These are phyloP conservation scores for Coemansia sp. DNA, from an alignment of 192 early-diverging fungal species.

Conservation along the genomic window DNA sequence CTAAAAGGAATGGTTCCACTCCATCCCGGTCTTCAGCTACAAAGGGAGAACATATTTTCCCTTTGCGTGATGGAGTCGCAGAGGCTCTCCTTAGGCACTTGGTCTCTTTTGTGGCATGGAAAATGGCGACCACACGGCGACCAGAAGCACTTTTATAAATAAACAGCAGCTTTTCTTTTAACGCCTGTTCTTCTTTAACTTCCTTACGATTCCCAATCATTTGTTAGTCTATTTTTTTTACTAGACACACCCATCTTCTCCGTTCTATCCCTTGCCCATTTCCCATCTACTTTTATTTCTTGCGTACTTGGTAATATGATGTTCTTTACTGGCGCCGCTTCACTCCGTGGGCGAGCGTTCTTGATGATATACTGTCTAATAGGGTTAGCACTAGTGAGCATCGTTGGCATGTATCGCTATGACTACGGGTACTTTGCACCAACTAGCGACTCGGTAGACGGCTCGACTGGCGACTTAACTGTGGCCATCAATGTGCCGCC, in stretches of 20 bases:
- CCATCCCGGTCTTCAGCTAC: too few species aligned
- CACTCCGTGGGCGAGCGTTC: not conserved
- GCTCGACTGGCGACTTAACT: too few species aligned
- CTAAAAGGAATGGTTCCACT: too few species aligned
- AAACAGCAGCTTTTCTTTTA: not conserved
- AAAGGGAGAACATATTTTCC: too few species aligned
- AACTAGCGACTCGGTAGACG: too few species aligned
- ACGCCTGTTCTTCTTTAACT: not conserved
- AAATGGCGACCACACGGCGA: not conserved
- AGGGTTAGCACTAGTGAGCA: not conserved
- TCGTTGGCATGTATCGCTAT: not conserved
- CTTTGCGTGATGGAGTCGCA: too few species aligned
- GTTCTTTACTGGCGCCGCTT: not conserved
- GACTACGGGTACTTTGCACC: not conserved
- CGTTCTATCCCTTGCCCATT: not conserved
- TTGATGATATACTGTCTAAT: not conserved
- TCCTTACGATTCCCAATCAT: not conserved
- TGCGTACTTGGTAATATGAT: not conserved
- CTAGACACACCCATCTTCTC: not conserved
- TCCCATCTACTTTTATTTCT: not conserved
- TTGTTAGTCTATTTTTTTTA: not conserved
- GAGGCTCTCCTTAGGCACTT: not conserved
- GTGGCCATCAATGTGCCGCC: not conserved
- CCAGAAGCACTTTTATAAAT: not conserved
- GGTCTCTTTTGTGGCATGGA: not conserved